phyloP scores from a whole-genome alignment of 225 moss, liverwort and hornwort genomes.

The Ulota crispa region DNA sequence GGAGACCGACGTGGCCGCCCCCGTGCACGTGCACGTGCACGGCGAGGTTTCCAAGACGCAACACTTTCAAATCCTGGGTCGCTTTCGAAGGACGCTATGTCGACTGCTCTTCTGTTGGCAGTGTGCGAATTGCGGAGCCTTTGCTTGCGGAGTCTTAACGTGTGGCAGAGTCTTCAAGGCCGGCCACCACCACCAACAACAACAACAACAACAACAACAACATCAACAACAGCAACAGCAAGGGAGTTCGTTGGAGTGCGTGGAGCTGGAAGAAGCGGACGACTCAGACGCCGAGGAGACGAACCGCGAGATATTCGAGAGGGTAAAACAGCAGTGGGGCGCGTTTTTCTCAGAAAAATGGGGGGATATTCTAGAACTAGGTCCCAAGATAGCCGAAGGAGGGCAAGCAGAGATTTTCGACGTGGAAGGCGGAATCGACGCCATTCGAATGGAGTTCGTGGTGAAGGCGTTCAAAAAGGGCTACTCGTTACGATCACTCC shows the following conservation, averaged over 20 bases:
- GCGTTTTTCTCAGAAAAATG: constrained; percentile 30
- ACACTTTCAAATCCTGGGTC: constrained; percentile 18
- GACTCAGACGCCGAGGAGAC: constrained; percentile 35
- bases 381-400: constrained; percentile 48
- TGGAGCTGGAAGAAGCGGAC: constrained; percentile 39
- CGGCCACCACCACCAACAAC: not conserved
- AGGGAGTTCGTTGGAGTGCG: constrained; percentile 27
- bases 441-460: constrained; percentile 25
- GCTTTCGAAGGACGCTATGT: constrained; percentile 17
- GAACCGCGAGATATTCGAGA: constrained; percentile 43
- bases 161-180: constrained; percentile 9
- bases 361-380: constrained; percentile 37
- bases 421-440: constrained; percentile 26
- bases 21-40: not conserved
- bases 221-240: not conserved
- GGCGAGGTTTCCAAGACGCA: constrained; percentile 15
- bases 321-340: constrained; percentile 33
- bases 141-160: not conserved
- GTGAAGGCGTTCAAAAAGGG: constrained; percentile 50
- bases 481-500: constrained; percentile 36
- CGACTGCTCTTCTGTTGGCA: constrained; percentile 24
- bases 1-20: constrained; percentile 16
- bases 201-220: too few relatives aligned
- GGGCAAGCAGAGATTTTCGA: constrained; percentile 55
- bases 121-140: constrained; percentile 24